These are phyloP conservation scores for Beta vulgaris DNA, from an alignment of 148 eudicot species.

Conservation along the genomic window DNA sequence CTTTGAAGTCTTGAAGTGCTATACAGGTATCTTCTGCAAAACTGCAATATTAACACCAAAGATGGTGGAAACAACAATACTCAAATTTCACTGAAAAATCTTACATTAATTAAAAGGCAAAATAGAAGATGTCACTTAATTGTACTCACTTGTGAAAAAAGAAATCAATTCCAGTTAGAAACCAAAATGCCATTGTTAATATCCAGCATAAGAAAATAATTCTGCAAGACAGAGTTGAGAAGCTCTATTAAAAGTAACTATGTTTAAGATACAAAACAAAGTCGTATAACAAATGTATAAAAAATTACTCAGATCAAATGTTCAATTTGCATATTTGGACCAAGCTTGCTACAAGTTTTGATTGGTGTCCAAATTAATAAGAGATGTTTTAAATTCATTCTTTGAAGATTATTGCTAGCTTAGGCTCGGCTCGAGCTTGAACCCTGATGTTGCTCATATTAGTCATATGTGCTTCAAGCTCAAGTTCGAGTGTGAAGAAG, in stretches of 20 bases:
- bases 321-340: no score
- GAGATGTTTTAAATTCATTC: no score
- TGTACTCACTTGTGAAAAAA: constrained; percentile 54
- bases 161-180: constrained; percentile 62
- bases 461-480: no score
- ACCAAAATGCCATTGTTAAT: constrained; percentile 56
- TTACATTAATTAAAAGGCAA: not conserved
- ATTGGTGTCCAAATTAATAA: no score
- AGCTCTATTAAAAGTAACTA: not conserved
- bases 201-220: constrained; percentile 58
- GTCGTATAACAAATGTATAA: no score
- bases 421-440: no score
- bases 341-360: no score
- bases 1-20: constrained; percentile 50
- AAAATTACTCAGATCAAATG: no score
- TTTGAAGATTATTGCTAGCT: no score
- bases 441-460: no score
- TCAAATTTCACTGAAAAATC: not conserved
- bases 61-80: constrained; percentile 16
- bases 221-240: constrained; percentile 29
- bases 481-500: no score
- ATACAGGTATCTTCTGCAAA: constrained; percentile 70
- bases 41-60: constrained; percentile 47
- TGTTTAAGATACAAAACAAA: no score
- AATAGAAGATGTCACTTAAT: not conserved